phyloP scores from a whole-genome alignment of 495 filamentous ascomycete species.

The Podospora didyma region DNA sequence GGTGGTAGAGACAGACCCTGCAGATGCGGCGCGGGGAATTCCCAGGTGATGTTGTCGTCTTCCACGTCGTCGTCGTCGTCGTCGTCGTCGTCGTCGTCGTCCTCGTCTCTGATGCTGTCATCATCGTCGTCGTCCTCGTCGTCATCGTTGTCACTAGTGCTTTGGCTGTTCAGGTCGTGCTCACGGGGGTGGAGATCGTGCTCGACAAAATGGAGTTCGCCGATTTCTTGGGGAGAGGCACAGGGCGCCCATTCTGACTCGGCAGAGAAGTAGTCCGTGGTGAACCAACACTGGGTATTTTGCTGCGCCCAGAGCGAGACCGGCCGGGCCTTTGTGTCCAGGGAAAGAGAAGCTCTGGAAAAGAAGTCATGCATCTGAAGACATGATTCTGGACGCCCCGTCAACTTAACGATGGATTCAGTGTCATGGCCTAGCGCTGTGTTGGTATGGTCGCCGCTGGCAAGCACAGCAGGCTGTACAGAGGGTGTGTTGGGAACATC shows the following conservation, averaged over 20 bases:
- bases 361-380: neutral
- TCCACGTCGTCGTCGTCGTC: neutral
- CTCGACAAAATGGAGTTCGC: neutral
- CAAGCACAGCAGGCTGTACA: no score
- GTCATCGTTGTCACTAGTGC: neutral
- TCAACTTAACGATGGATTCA: neutral
- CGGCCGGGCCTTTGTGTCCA: neutral
- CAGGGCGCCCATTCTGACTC: neutral
- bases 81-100: neutral
- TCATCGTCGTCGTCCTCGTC: neutral
- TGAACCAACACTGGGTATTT: neutral
- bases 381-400: neutral
- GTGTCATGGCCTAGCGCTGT: no score
- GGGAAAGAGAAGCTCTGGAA: neutral
- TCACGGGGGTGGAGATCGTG: neutral
- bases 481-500: no score
- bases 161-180: neutral
- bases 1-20: neutral
- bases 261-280: neutral
- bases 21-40: constrained; percentile 1
- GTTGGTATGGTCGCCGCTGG: no score
- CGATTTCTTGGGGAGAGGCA: neutral
- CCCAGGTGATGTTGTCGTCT: constrained; percentile 10
- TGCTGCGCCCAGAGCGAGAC: neutral
- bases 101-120: no score